Percentiles rank a stretch among this genome's conserved stretches.
Conservation (phyloP, 495 filamentous ascomycete genomes). For the Podospora didyma region DNA sequence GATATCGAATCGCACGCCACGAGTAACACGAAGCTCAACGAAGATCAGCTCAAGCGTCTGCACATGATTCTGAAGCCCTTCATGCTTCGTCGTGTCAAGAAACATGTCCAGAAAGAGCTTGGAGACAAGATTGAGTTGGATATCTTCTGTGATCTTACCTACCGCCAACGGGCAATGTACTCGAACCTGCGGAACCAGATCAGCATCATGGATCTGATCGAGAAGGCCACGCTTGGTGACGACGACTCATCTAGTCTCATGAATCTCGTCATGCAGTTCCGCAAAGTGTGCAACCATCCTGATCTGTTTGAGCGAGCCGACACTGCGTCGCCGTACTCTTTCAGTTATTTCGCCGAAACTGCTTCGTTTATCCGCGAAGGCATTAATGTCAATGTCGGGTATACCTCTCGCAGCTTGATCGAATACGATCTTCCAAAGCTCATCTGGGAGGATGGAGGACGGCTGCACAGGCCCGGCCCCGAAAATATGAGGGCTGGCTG, state of each 20-base stretch:
- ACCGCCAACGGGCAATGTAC: slow-evolving; percentile 95
- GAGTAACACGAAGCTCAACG: slow-evolving; percentile 97
- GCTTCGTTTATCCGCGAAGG: slow-evolving; percentile 92
- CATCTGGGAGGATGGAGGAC: slow-evolving; percentile 70
- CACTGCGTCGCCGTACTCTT: slow-evolving; percentile 78
- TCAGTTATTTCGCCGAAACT: slow-evolving; percentile 84
- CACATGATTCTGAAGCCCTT: slow-evolving; percentile 99
- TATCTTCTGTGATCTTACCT: slow-evolving; percentile 94
- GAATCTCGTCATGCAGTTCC: slow-evolving; percentile 99
- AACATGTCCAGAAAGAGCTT: slow-evolving; percentile 97
- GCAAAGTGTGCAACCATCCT: slow-evolving; percentile 98
- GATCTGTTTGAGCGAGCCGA: slow-evolving; percentile 96
- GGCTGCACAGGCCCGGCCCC: slow-evolving; percentile 70
- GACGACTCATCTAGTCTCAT: slow-evolving; percentile 95
- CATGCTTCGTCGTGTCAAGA: slow-evolving; percentile 98
- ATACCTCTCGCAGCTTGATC: slow-evolving; percentile 83
- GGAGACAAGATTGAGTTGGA: slow-evolving; percentile 98
- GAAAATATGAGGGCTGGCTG: slow-evolving; percentile 75
- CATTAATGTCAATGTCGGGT: slow-evolving; percentile 69
- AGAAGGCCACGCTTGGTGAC: slow-evolving; percentile 92
- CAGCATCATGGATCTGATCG: slow-evolving; percentile 96
- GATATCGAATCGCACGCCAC: slow-evolving; percentile 98
- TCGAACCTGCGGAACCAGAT: slow-evolving; percentile 89
- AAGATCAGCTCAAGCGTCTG: slow-evolving; percentile 90
- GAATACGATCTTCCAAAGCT: slow-evolving; percentile 78